A percentile compares a stretch with the other conserved stretches of the same genome.
Conservation (phyloP, 371 early-diverging fungal species). For the Mucor circinelloides region DNA sequence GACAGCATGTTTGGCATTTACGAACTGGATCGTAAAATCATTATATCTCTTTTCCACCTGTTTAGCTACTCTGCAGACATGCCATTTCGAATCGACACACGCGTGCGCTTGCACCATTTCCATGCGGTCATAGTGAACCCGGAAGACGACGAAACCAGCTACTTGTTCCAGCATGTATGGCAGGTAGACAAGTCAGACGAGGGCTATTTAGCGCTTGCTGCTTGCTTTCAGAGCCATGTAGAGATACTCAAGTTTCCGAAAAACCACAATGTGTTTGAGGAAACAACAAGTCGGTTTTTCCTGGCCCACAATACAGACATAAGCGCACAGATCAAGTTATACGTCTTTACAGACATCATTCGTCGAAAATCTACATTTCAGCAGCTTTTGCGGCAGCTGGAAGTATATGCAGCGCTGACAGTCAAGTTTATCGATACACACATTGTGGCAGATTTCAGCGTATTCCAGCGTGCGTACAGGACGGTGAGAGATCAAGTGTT, state of each 20-base stretch:
- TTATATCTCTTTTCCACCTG: conserved; percentile 29
- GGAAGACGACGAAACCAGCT: not conserved
- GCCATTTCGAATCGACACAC: conserved; percentile 28
- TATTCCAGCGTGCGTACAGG: not conserved
- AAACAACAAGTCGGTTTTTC: not conserved
- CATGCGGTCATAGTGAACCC: conserved; percentile 12
- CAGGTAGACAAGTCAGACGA: not conserved
- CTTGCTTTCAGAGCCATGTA: conserved; percentile 24
- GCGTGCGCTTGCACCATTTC: conserved; percentile 16
- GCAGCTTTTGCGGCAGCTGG: conserved; percentile 16
- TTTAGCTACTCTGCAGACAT: conserved; percentile 6
- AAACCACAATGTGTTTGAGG: not conserved
- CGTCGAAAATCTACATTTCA: not conserved
- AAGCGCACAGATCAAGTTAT: not conserved
- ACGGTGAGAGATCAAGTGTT: not conserved
- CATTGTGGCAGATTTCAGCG: not conserved
- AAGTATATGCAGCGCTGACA: conserved; percentile 15
- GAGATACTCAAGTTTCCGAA: not conserved
- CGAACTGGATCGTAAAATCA: conserved; percentile 22
- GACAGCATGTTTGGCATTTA: conserved; percentile 36
- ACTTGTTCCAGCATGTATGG: conserved; percentile 4
- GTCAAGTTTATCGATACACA: not conserved
- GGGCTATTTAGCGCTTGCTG: conserved; percentile 6
- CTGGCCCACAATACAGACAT: not conserved
- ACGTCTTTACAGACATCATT: not conserved